Base-by-base conservation (phyloP, 1,284 basidiomycete species). In the Abortiporus biennis region DNA sequence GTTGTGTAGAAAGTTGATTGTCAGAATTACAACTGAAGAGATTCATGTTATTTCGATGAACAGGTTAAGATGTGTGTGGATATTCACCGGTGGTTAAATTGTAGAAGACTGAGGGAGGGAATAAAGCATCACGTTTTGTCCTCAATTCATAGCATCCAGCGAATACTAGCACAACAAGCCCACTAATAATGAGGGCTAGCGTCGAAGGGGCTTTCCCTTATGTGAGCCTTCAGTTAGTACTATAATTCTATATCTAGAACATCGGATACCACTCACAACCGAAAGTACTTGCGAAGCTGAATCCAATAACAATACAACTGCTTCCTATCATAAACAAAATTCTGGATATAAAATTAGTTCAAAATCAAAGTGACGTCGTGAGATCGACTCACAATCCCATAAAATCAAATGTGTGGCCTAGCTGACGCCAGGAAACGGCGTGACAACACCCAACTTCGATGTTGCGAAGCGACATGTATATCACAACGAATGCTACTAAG, bases 1-100 rank as follows among this genome's bases (percentile, higher is more conserved):
- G 55, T 85, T 86, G 57, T 90, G 87, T 46, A 89, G 68, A 63
- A 88, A 86, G 21, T 76, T 77, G 47, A 86, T 70, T 16, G 76
- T 44, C 29, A 89, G 72, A 40, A 86, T 70, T 43, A 72, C 70
- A 48, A 78, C 85, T 89, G 55, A 31, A 43, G 30, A 38, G 31
- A 29, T 43, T 32, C 47, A 54, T 46, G 59, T 49, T 52, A 45
- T 15, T 42, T 55, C 35, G 54, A 47, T 43, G 41, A 40, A 46
- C 38, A 27, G n/a, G n/a, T n/a, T 29, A 8, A 8, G 36, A 43
- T 47, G 44, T 30, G 33, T 37, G 51, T 45, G 22, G 22, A 33
- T 23, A 60, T 71, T 46, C 57, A 84, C 85, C 67, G 42, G 77
- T 74, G 44, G 78, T 78, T 36, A 62, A 50, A 63, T 77, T 71